These are phyloP conservation scores for Pseudozyma thailandica DNA, from an alignment of 1,284 basidiomycete genomes.

Conservation along the genomic window DNA sequence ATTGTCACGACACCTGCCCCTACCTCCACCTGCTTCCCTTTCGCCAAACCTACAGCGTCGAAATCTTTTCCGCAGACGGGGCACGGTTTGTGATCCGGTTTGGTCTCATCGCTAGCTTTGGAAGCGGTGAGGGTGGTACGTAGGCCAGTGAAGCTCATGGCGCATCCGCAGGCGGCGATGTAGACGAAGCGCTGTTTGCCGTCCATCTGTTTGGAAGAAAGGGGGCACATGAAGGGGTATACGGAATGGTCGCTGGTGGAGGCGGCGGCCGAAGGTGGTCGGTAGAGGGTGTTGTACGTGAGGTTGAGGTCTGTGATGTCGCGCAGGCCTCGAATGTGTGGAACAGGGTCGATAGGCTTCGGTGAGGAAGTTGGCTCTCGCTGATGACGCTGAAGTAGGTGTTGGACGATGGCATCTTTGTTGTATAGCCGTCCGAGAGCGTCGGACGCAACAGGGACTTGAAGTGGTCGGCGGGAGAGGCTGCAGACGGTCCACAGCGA, in stretches of 20 bases:
- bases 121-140: constrained; percentile 18
- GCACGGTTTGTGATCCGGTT: constrained; percentile 27
- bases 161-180: constrained; percentile 57
- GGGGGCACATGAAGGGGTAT: constrained; percentile 60
- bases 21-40: constrained; percentile 18
- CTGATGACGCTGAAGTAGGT: constrained; percentile 49
- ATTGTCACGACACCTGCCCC: constrained; percentile 48
- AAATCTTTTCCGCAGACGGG: constrained; percentile 54
- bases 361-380: background rate
- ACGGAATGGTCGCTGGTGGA: constrained; percentile 9
- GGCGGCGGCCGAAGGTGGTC: constrained; percentile 20
- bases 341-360: constrained; percentile 7
- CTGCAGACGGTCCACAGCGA: constrained; percentile 60
- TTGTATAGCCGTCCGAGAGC: constrained; percentile 63
- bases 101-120: background rate
- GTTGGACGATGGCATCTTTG: constrained; percentile 62
- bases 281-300: constrained; percentile 43
- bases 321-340: constrained; percentile 59
- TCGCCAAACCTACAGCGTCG: constrained; percentile 30
- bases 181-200: constrained; percentile 62
- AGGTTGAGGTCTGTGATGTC: constrained; percentile 56
- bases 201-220: constrained; percentile 61
- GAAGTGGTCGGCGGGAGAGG: constrained; percentile 53
- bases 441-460: constrained; percentile 58
- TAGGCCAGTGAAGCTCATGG: constrained; percentile 58